These are phyloP conservation scores for Auriscalpium microsporum DNA, from an alignment of 768 basidiomycete species.

Conservation along the genomic window DNA sequence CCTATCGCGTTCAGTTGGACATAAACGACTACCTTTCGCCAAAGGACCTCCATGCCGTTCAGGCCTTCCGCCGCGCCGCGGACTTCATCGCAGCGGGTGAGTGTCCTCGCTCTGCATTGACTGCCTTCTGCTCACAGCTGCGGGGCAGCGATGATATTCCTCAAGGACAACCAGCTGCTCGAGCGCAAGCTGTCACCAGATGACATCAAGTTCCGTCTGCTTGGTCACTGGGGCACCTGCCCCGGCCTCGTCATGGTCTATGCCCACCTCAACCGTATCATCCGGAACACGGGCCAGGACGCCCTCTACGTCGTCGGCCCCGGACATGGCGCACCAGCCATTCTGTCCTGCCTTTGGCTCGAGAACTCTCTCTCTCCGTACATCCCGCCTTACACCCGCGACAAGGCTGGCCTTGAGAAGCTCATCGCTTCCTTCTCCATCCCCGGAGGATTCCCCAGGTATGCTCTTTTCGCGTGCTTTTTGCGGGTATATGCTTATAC, in stretches of 20 bases:
- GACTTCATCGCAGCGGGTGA: constrained; percentile 66
- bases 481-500: background rate
- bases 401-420: constrained; percentile 49
- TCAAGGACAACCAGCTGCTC: constrained; percentile 64
- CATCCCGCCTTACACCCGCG: constrained; percentile 48
- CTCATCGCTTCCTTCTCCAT: constrained; percentile 71
- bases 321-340: constrained; percentile 80
- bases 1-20: constrained; percentile 41
- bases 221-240: constrained; percentile 83
- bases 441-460: constrained; percentile 80
- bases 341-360: constrained; percentile 81
- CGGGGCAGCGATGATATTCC: constrained; percentile 71
- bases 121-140: background rate
- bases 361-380: constrained; percentile 64
- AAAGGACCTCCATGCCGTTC: constrained; percentile 43
- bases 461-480: constrained; percentile 11
- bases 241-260: constrained; percentile 66
- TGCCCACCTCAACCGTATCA: constrained; percentile 42
- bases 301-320: constrained; percentile 77
- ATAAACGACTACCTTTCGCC: constrained; percentile 37
- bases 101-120: constrained; percentile 7
- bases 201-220: constrained; percentile 72
- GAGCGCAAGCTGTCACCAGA: constrained; percentile 49
- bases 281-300: constrained; percentile 51
- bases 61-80: constrained; percentile 51